These are phyloP conservation scores for Ceratocystis lukuohia DNA, from an alignment of 2,329 filamentous ascomycete genomes.

Conservation along the genomic window DNA sequence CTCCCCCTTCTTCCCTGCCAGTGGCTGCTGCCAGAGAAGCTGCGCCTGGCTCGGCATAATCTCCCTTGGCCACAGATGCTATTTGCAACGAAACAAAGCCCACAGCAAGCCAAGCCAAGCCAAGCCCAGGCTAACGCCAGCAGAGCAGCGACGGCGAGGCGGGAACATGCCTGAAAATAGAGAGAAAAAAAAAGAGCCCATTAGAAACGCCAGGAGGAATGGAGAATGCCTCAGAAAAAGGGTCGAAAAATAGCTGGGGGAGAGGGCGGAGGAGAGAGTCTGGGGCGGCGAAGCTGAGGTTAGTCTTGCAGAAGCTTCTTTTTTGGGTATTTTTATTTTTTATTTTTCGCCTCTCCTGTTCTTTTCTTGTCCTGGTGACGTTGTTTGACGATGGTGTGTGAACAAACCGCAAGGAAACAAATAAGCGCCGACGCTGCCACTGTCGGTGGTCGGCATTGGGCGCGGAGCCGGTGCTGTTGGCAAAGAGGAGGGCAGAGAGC, in stretches of 20 bases:
- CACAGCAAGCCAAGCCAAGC: not conserved
- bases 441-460: too few species aligned
- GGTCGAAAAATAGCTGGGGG: not conserved
- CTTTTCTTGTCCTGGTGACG: not conserved
- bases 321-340: not conserved
- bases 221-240: not conserved
- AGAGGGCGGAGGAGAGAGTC: not conserved
- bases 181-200: not conserved
- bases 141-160: not conserved
- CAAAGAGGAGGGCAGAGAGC: not conserved
- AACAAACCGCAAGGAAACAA: not conserved
- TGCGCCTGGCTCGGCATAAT: conserved; percentile 9
- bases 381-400: not conserved
- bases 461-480: not conserved
- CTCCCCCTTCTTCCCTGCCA: not conserved
- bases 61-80: conserved; percentile 5
- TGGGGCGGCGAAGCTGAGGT: not conserved
- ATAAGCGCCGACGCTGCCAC: not conserved
- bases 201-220: not conserved
- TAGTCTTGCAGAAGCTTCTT: not conserved
- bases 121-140: too few species aligned
- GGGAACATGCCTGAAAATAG: conserved; percentile 3
- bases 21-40: conserved; percentile 1
- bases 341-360: not conserved
- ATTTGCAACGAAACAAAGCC: conserved; percentile 6